Percentiles rank a stretch among this genome's conserved stretches.
Conservation (phyloP, 345 rosid genomes). For the Litchi chinensis region DNA sequence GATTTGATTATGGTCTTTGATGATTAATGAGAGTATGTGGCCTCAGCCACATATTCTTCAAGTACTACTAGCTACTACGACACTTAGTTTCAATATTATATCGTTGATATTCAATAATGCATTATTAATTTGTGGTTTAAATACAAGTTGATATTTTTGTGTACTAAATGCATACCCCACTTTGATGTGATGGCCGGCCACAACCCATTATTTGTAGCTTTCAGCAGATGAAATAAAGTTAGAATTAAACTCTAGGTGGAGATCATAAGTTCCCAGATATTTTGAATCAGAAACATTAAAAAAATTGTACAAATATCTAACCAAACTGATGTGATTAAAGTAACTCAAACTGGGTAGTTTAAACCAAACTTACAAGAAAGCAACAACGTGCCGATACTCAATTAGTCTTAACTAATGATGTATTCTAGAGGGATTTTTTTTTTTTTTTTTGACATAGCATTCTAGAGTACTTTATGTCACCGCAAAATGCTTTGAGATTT, state of each 20-base stretch:
- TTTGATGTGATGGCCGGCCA: conserved; percentile 32
- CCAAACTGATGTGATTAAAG: not conserved
- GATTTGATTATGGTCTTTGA: not conserved
- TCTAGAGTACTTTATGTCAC: too few species aligned
- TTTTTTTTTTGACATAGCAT: too few species aligned
- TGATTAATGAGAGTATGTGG: not conserved
- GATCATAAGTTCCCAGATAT: conserved; percentile 22
- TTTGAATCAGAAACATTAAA: conserved; percentile 6
- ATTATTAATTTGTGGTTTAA: not conserved
- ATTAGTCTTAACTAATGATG: too few species aligned
- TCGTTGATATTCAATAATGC: not conserved
- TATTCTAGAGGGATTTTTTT: too few species aligned
- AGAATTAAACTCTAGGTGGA: not conserved
- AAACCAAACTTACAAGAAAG: not conserved
- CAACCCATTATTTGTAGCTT: not conserved
- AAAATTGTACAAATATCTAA: conserved; percentile 14
- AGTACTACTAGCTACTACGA: not conserved
- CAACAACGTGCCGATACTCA: not conserved
- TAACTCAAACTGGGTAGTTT: not conserved
- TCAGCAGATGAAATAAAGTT: not conserved
- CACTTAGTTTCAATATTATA: not conserved
- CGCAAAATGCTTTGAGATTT: too few species aligned
- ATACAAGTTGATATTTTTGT: conserved; percentile 7
- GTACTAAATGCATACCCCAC: not conserved
- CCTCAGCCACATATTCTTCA: conserved; percentile 29